Evolutionary conservation across 768 basidiomycete species (phyloP), one percentile per base, ranked within the genome.

Genomic region (Erythrobasidium yunnanense): DNA sequence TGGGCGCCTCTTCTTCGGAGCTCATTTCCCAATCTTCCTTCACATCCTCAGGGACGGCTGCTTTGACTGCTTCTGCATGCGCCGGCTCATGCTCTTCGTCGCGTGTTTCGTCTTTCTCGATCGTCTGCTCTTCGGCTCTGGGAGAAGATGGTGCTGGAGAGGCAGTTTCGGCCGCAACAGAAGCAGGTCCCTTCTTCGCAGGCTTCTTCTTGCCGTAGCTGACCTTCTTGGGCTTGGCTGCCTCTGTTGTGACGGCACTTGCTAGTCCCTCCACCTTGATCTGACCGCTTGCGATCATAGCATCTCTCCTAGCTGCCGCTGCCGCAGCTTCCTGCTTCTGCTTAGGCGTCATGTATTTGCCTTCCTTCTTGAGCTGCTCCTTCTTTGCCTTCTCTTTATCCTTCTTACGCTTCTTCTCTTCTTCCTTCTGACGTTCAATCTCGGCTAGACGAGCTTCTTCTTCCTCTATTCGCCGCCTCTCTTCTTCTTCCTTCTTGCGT

Each of bases 351-450:
- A 97, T 81, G 25, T 93, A 78, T 50, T 87, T 83, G 23, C 95
- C 95, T 78, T 97, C 92, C 75, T 91, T 93, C 81, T 87, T 90
- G 15, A 87, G 85, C 55, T 87, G 75, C 71, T 95, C 92, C 55
- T 84, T 84, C 77, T 93, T 95, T 49, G 83, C 86, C 85, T 93
- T 92, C 79, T 95, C 91, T 58, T 84, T 84, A 78, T 96, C 92
- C 79, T 96, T 96, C 83, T 96, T 96, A 68, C 90, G 79, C 74
- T 85, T 53, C 55, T 66, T 85, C 75, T 92, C 91, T 77, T 96
- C 96, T 80, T 95, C 88, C 76, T 92, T 93, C 78, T 90, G 91
- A 4, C 78, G 79, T 67, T 79, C 87, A 77, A 90, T 89, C 75
- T 92, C 90, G 69, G 82, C 88, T 2, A 81, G 82, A 34, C 74